phyloP scores from a whole-genome alignment of 306 rosid species.

The Castanea sativa region DNA sequence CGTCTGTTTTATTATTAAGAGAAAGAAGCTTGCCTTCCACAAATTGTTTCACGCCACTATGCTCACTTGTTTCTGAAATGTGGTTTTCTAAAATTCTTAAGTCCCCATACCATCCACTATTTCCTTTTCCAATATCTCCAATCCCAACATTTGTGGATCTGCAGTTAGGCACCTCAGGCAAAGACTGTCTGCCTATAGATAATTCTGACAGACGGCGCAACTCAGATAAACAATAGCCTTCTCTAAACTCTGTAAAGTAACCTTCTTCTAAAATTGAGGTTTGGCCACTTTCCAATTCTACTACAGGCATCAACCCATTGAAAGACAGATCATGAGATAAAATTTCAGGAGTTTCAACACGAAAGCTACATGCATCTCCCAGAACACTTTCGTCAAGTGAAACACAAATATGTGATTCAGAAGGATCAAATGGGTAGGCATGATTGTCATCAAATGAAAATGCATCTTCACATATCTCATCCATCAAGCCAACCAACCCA shows the following conservation, averaged over 20 bases:
- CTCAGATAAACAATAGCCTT: constrained; percentile 69
- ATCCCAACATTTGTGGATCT: constrained; percentile 33
- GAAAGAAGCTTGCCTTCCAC: constrained; percentile 37
- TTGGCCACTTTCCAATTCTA: constrained; percentile 49
- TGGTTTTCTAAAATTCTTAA: constrained; percentile 72
- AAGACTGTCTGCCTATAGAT: constrained; percentile 49
- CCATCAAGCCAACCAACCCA: constrained; percentile 63
- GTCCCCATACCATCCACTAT: constrained; percentile 73
- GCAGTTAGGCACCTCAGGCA: constrained; percentile 35
- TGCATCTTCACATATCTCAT: constrained; percentile 86
- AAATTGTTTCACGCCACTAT: constrained; percentile 22
- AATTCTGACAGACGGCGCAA: constrained; percentile 48
- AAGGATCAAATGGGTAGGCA: constrained; percentile 32
- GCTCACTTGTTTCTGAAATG: constrained; percentile 47
- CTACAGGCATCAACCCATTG: constrained; percentile 44
- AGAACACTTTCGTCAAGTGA: constrained; percentile 46
- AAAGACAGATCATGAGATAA: constrained; percentile 33
- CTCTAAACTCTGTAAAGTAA: constrained; percentile 62
- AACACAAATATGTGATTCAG: constrained; percentile 38
- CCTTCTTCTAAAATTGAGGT: constrained; percentile 50
- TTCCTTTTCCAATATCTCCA: constrained; percentile 53
- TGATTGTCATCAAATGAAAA: constrained; percentile 46
- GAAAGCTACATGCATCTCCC: constrained; percentile 33
- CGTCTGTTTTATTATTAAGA: constrained; percentile 31
- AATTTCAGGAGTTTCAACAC: constrained; percentile 43